These are phyloP conservation scores for Candida sphagnicola DNA, from an alignment of 805 yeast genomes.

Conservation along the genomic window DNA sequence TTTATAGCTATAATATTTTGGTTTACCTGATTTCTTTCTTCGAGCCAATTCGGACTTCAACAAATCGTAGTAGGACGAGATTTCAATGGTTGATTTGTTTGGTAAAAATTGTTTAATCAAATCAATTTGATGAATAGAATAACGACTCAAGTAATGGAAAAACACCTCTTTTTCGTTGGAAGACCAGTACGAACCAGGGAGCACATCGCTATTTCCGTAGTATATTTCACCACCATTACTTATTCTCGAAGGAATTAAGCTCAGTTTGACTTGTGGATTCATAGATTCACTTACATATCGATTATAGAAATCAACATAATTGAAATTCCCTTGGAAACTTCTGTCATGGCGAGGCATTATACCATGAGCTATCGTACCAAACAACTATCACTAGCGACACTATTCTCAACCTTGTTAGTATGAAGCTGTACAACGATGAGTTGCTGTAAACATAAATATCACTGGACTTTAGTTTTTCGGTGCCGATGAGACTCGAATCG, in stretches of 20 bases:
- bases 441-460: not conserved
- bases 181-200: slow-evolving; percentile 44
- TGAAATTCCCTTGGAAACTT: slow-evolving; percentile 23
- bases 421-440: too few species aligned
- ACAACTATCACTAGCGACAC: too few species aligned
- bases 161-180: slow-evolving; percentile 47
- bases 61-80: slow-evolving; percentile 40
- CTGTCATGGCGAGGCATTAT: slow-evolving; percentile 6
- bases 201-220: slow-evolving; percentile 5
- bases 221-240: slow-evolving; percentile 12
- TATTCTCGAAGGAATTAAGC: slow-evolving; percentile 10
- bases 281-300: slow-evolving; percentile 22
- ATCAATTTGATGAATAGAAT: slow-evolving; percentile 46
- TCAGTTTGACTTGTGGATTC: not conserved
- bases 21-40: slow-evolving; percentile 14
- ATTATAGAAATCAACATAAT: slow-evolving; percentile 25
- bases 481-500: not conserved
- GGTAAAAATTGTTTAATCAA: slow-evolving; percentile 35
- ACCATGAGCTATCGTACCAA: not conserved
- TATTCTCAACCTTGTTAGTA: too few species aligned
- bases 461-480: too few species aligned
- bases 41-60: slow-evolving; percentile 25
- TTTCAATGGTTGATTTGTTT: slow-evolving; percentile 40
- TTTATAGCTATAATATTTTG: not conserved
- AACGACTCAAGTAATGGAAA: slow-evolving; percentile 46